phyloP scores from a whole-genome alignment of 345 rosid species.

The Anastatica hierochuntica region DNA sequence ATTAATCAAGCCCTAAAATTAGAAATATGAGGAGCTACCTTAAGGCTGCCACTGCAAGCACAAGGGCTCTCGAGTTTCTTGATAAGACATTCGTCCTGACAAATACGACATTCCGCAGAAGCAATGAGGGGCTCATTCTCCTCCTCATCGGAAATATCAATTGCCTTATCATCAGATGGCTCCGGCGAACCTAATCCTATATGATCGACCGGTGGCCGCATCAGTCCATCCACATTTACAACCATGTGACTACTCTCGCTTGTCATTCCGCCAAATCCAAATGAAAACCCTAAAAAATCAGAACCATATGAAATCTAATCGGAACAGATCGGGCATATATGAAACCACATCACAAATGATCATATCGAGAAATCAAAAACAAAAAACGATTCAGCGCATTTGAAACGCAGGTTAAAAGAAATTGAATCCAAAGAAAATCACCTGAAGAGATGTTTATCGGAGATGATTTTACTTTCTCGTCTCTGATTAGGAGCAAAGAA shows the following conservation, averaged over 20 bases:
- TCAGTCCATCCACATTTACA: slow-evolving; percentile 48
- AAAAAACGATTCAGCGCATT: not conserved
- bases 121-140: slow-evolving; percentile 60
- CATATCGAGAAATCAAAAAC: not conserved
- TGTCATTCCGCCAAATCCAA: slow-evolving; percentile 3
- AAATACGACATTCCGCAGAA: slow-evolving; percentile 81
- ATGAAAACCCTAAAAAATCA: not conserved
- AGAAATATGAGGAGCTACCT: slow-evolving; percentile 34
- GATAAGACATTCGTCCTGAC: slow-evolving; percentile 77
- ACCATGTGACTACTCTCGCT: slow-evolving; percentile 58
- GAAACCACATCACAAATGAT: not conserved
- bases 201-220: slow-evolving; percentile 26
- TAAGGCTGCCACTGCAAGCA: slow-evolving; percentile 79
- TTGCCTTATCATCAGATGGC: slow-evolving; percentile 18
- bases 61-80: slow-evolving; percentile 76
- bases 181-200: slow-evolving; percentile 11
- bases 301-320: not conserved
- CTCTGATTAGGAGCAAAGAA: slow-evolving; percentile 9
- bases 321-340: not conserved
- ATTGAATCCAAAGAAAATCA: slow-evolving; percentile 1
- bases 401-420: not conserved
- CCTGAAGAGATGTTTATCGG: slow-evolving; percentile 6
- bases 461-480: not conserved
- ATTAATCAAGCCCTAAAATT: no score
- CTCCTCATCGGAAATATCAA: slow-evolving; percentile 19